A percentile compares a stretch with the other conserved stretches of the same genome.
Evolutionary conservation across 2,329 filamentous ascomycete species (phyloP).

Genomic region (Aschersonia sp.): DNA sequence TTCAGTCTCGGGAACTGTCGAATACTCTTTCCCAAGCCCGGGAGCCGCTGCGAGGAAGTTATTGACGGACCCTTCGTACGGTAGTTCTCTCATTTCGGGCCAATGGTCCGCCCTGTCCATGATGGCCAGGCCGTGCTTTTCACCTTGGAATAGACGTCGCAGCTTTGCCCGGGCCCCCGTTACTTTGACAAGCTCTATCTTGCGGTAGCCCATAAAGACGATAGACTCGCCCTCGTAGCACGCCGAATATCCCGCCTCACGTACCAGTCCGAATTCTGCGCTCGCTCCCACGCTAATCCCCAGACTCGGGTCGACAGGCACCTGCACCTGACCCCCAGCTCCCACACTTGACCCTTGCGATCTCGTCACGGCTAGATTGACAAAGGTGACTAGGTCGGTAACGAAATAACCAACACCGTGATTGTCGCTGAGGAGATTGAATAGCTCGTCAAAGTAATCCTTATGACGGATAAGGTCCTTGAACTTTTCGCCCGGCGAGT

Average conservation of each 20-base stretch:
- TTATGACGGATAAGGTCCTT: conserved; percentile 12
- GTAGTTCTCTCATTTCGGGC: conserved; percentile 12
- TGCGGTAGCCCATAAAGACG: conserved; percentile 14
- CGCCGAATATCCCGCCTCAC: conserved; percentile 10
- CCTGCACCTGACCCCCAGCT: conserved; percentile 6
- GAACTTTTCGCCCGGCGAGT: conserved; percentile 14
- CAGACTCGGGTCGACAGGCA: conserved; percentile 9
- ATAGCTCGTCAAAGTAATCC: conserved; percentile 13
- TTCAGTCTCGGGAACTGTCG: neutral
- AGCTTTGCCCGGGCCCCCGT: conserved; percentile 11
- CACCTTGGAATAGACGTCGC: conserved; percentile 28
- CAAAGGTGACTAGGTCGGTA: conserved; percentile 13
- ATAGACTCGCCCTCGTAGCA: conserved; percentile 14
- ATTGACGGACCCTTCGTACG: conserved; percentile 10
- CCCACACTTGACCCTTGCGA: conserved; percentile 3
- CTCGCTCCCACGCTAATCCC: conserved; percentile 6
- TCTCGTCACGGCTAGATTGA: conserved; percentile 11
- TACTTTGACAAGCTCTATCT: conserved; percentile 13
- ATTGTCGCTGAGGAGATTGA: conserved; percentile 10
- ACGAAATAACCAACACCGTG: conserved; percentile 13
- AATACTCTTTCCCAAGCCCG: conserved; percentile 1
- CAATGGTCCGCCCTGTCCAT: conserved; percentile 12
- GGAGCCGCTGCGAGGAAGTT: conserved; percentile 6
- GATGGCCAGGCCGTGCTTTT: conserved; percentile 17
- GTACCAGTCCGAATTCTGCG: conserved; percentile 7